Base-by-base conservation (phyloP, 306 rosid genomes). In the Crotalaria pallida region DNA sequence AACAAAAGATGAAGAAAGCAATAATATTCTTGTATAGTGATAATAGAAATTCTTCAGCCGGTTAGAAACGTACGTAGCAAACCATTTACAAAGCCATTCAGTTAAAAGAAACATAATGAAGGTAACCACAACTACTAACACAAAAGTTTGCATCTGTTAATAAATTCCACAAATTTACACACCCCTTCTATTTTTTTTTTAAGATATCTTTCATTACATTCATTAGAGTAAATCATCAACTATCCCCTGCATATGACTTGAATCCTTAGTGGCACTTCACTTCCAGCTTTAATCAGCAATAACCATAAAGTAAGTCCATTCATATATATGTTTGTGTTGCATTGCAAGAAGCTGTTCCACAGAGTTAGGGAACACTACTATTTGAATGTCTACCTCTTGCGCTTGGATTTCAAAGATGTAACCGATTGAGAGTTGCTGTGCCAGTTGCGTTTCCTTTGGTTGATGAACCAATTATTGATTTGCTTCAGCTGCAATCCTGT, bases 401-500 rank as follows among this genome's bases (percentile, higher is more conserved):
- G 99, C 86, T 95, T 95, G 17, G 99, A 95, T 79, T 91, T 95
- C 71, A 95, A 84, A 70, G 97, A 89, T 55, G 99, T 91, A 38
- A 86, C 91, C 6, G 97, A 88, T 59, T 89, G 99, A 83, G 99
- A 86, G 74, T 82, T 91, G 86, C 96, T 95, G 73, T 95, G 96
- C 99, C 99, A 95, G 47, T 91, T 95, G 58, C 99, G 85, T 81
- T 95, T 95, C 80, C 99, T 87, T 87, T 95, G 99, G 73, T 95
- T 95, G 50, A 95, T 95, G 79, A 95, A 95, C 99, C 99, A 95
- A 51, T 95, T 95, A 76, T 95, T 95, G 69, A 95, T 91, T 75
- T 95, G 99, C 84, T 95, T 95, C 81, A 95, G 91, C 86, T 95
- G 99, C 89, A 95, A 63, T 5, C 99, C 99, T 66, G 99, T 95